A percentile compares a stretch with the other conserved stretches of the same genome.
These are phyloP conservation scores for Clonostachys rhizophaga DNA, from an alignment of 2,329 filamentous ascomycete species.

Conservation along the genomic window DNA sequence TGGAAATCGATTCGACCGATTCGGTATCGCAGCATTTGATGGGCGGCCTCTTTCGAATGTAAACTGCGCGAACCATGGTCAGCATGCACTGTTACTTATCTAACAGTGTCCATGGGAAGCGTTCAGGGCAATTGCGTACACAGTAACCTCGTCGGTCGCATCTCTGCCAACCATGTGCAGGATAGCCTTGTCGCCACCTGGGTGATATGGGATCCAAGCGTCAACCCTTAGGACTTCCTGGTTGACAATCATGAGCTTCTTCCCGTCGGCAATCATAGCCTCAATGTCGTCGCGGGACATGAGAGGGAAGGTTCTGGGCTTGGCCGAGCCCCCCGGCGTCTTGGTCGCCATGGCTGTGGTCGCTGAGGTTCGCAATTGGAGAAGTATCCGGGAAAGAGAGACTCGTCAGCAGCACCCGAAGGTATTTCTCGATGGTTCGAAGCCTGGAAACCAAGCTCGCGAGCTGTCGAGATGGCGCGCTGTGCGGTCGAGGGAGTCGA, in stretches of 20 bases:
- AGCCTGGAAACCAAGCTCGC: too few species aligned
- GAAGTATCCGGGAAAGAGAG: too few species aligned
- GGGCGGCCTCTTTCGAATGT: conserved; percentile 73
- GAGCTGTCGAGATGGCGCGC: too few species aligned
- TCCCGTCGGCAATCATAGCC: conserved; percentile 76
- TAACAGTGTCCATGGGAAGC: not conserved
- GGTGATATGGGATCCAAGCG: conserved; percentile 83
- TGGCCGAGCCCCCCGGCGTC: not conserved
- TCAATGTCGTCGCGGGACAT: conserved; percentile 45
- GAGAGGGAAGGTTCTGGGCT: conserved; percentile 22
- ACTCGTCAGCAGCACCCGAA: too few species aligned
- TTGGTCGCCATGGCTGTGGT: too few species aligned
- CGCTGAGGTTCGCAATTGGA: too few species aligned
- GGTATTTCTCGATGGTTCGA: too few species aligned
- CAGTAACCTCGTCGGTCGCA: conserved; percentile 55
- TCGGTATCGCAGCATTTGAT: conserved; percentile 52
- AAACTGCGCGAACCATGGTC: conserved; percentile 48
- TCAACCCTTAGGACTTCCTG: conserved; percentile 81
- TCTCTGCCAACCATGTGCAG: conserved; percentile 56
- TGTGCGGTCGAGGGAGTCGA: too few species aligned
- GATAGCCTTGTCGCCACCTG: conserved; percentile 87
- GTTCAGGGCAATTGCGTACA: conserved; percentile 47
- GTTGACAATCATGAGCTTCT: conserved; percentile 76
- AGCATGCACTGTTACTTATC: too few species aligned
- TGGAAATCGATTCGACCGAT: conserved; percentile 76